Conservation (phyloP, 495 filamentous ascomycete genomes). For the Daldinia loculata region DNA sequence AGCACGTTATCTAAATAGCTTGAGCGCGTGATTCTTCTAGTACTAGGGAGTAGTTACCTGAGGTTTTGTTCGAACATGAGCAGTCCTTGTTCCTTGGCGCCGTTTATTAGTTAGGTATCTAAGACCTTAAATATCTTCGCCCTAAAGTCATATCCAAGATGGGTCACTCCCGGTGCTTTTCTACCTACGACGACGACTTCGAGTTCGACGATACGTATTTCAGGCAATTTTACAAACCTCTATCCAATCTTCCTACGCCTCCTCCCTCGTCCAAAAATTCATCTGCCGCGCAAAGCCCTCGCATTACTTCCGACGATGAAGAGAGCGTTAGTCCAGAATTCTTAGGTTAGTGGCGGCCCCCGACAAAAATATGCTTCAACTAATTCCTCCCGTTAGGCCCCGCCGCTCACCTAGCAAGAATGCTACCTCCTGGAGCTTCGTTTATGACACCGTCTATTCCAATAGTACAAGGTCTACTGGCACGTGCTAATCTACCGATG, state of each 20-base stretch:
- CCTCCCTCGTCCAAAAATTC: slow-evolving; percentile 60
- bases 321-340: slow-evolving; percentile 52
- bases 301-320: slow-evolving; percentile 53
- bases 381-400: slow-evolving; percentile 53
- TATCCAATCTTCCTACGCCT: slow-evolving; percentile 69
- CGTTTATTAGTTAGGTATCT: slow-evolving; percentile 35
- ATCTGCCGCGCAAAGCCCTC: slow-evolving; percentile 51
- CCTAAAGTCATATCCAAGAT: slow-evolving; percentile 29
- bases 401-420: slow-evolving; percentile 63
- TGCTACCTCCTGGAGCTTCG: slow-evolving; percentile 62
- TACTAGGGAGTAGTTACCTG: slow-evolving; percentile 26
- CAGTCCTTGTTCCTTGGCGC: slow-evolving; percentile 27
- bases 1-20: slow-evolving; percentile 30
- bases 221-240: slow-evolving; percentile 63
- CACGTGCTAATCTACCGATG: slow-evolving; percentile 57
- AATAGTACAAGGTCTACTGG: slow-evolving; percentile 61
- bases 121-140: slow-evolving; percentile 31
- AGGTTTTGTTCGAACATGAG: slow-evolving; percentile 43
- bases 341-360: slow-evolving; percentile 52
- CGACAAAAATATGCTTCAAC: slow-evolving; percentile 4
- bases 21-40: slow-evolving; percentile 42
- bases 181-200: slow-evolving; percentile 55
- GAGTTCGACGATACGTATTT: slow-evolving; percentile 65
- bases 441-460: slow-evolving; percentile 58
- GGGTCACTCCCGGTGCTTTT: slow-evolving; percentile 47